Conservation (phyloP, 108 stramenopile species). For the Cyclotella sp. region DNA sequence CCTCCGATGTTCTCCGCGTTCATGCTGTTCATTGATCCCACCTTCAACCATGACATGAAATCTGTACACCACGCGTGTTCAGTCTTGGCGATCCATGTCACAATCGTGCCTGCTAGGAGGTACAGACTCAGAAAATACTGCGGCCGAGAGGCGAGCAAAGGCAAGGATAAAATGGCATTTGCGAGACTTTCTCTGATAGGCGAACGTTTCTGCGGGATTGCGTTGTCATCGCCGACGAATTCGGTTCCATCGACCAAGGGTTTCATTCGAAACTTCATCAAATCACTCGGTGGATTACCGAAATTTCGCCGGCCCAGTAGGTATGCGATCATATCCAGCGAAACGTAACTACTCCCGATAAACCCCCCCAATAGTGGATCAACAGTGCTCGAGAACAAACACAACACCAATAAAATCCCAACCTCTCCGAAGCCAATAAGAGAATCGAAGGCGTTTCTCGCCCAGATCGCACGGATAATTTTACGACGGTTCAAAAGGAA, state of each 20-base stretch:
- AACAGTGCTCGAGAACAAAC: not conserved
- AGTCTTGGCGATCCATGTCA: not conserved
- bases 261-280: slow-evolving; percentile 16
- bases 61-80: not conserved
- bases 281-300: not conserved
- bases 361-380: slow-evolving; percentile 11
- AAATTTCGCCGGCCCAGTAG: not conserved
- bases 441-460: not conserved
- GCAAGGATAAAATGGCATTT: not conserved
- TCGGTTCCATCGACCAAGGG: slow-evolving; percentile 21
- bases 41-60: slow-evolving; percentile 11
- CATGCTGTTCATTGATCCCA: not conserved
- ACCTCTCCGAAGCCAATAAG: not conserved
- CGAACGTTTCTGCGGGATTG: not conserved
- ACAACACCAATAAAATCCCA: not conserved
- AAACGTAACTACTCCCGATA: slow-evolving; percentile 7
- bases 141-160: slow-evolving; percentile 2
- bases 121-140: slow-evolving; percentile 17
- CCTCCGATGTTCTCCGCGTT: not conserved
- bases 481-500: slow-evolving; percentile 1
- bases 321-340: not conserved
- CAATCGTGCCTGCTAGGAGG: not conserved
- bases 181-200: not conserved
- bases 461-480: not conserved
- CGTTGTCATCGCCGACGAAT: not conserved